These are phyloP conservation scores for Mycena belliarum DNA, from an alignment of 768 basidiomycete species.

Conservation along the genomic window DNA sequence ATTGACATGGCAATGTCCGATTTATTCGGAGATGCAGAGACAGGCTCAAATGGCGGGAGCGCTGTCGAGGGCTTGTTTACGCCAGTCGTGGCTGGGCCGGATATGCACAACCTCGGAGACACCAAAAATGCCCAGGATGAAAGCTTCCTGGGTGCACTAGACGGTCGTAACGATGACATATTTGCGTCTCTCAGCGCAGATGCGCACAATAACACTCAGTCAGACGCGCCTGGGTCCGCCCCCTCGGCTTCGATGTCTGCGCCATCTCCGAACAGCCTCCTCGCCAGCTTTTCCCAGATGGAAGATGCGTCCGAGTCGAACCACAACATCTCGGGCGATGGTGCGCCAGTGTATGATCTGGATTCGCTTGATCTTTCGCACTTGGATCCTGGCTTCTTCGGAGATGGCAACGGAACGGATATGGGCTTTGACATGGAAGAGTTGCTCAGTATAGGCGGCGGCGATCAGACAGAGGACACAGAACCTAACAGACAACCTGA, in stretches of 20 bases:
- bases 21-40: conserved; percentile 55
- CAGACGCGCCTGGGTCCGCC: conserved; percentile 25
- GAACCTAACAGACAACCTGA: not conserved
- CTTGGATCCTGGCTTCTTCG: conserved; percentile 46
- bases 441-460: conserved; percentile 48
- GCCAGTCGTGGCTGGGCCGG: conserved; percentile 32
- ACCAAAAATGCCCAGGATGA: conserved; percentile 26
- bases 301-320: conserved; percentile 24
- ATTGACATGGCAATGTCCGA: conserved; percentile 61
- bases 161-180: conserved; percentile 29
- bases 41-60: conserved; percentile 33
- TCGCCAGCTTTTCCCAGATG: conserved; percentile 45
- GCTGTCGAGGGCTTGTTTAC: conserved; percentile 55
- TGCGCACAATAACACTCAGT: conserved; percentile 14
- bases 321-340: conserved; percentile 23
- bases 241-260: conserved; percentile 38
- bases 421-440: conserved; percentile 60
- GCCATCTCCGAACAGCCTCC: conserved; percentile 24
- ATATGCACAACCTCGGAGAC: conserved; percentile 12
- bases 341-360: conserved; percentile 46
- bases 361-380: conserved; percentile 47
- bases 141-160: conserved; percentile 37
- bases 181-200: conserved; percentile 35
- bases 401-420: conserved; percentile 34
- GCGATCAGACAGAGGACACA: conserved; percentile 37